phyloP scores from a whole-genome alignment of 148 eudicot genomes.

The Diospyros kaki region DNA sequence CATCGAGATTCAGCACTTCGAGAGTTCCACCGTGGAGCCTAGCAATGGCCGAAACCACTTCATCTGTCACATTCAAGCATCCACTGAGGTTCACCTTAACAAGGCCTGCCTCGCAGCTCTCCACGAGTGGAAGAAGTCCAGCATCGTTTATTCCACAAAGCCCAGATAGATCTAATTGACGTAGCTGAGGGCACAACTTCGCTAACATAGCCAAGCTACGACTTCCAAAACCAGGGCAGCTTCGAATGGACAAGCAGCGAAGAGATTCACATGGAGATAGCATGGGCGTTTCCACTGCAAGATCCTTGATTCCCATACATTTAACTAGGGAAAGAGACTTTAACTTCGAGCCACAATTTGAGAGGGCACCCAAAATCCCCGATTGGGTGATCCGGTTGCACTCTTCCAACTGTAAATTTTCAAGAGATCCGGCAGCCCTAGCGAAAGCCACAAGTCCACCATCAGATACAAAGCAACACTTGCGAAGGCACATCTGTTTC shows the following conservation, averaged over 20 bases:
- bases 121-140: slow-evolving; percentile 55
- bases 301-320: slow-evolving; percentile 73
- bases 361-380: slow-evolving; percentile 51
- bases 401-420: slow-evolving; percentile 74
- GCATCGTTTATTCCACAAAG: slow-evolving; percentile 59
- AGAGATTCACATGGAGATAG: slow-evolving; percentile 53
- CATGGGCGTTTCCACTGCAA: slow-evolving; percentile 21
- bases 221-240: slow-evolving; percentile 65
- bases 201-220: slow-evolving; percentile 56
- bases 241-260: slow-evolving; percentile 49
- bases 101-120: slow-evolving; percentile 48
- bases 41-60: slow-evolving; percentile 39
- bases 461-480: slow-evolving; percentile 72
- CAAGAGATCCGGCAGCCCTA: slow-evolving; percentile 50
- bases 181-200: slow-evolving; percentile 65
- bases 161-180: slow-evolving; percentile 63
- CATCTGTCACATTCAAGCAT: slow-evolving; percentile 63
- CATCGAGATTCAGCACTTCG: slow-evolving; percentile 59
- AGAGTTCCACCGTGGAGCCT: slow-evolving; percentile 67
- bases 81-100: slow-evolving; percentile 62
- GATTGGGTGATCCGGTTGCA: slow-evolving; percentile 59
- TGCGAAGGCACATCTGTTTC: slow-evolving; percentile 56
- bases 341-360: slow-evolving; percentile 45
- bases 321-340: slow-evolving; percentile 65
- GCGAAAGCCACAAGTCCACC: slow-evolving; percentile 58